A percentile compares a stretch with the other conserved stretches of the same genome.
Evolutionary conservation across 495 filamentous ascomycete species (phyloP).

Genomic region (Pyronema omphalodes): DNA sequence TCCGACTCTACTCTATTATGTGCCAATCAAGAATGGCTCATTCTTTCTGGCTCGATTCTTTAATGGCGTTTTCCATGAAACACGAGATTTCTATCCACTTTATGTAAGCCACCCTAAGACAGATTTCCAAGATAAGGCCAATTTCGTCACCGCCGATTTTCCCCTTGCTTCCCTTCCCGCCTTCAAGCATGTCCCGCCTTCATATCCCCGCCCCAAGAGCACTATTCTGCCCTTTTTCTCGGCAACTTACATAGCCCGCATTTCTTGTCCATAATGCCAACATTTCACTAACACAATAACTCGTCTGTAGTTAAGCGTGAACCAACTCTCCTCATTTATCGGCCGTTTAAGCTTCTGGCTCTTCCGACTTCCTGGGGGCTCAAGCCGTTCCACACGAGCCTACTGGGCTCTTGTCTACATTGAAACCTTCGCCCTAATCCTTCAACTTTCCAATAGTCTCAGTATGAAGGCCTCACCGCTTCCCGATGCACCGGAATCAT

Average conservation of each 20-base stretch:
- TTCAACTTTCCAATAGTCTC: slow-evolving; percentile 7
- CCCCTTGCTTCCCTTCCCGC: too few relatives aligned
- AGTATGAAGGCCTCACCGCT: not conserved
- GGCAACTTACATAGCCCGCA: too few relatives aligned
- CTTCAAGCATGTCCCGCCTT: too few relatives aligned
- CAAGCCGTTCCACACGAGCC: not conserved
- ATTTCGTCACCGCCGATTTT: too few relatives aligned
- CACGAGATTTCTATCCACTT: slow-evolving; percentile 9
- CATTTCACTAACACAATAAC: too few relatives aligned
- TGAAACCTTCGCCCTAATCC: not conserved
- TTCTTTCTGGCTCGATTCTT: not conserved
- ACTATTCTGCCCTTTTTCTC: too few relatives aligned
- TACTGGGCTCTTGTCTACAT: not conserved
- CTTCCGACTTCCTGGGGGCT: slow-evolving; percentile 1
- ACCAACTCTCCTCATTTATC: slow-evolving; percentile 6
- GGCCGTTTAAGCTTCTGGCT: slow-evolving; percentile 8
- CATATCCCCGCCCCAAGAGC: too few relatives aligned
- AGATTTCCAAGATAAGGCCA: too few relatives aligned
- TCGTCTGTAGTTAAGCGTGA: not conserved
- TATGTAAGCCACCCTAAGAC: slow-evolving; percentile 7
- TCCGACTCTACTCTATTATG: slow-evolving; percentile 8
- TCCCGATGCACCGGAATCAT: not conserved
- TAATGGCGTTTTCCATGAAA: not conserved
- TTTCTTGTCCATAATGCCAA: not conserved
- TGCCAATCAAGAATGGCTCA: slow-evolving; percentile 2